Evolutionary conservation across 192 early-diverging fungal genomes (phyloP).

Genomic region (Pilobolus umbonatus): DNA sequence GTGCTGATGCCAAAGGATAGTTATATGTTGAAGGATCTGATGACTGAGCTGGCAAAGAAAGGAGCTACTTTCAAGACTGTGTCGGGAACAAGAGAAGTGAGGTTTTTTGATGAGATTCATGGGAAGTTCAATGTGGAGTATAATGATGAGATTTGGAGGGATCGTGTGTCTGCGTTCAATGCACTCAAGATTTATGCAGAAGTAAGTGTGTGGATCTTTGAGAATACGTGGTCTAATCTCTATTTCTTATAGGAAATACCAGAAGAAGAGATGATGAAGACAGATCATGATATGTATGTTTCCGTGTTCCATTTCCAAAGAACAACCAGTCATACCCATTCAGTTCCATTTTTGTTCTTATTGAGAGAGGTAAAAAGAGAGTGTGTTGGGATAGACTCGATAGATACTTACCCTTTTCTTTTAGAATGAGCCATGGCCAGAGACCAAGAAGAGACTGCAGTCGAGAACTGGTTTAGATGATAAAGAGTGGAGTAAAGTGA

Average conservation of each 20-base stretch:
- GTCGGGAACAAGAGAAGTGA: constrained; percentile 43
- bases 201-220: constrained; percentile 11
- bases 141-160: constrained; percentile 40
- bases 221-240: neutral
- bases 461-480: constrained; percentile 69
- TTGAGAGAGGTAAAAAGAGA: constrained; percentile 39
- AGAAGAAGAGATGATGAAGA: constrained; percentile 39
- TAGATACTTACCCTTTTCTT: neutral
- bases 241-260: constrained; percentile 35
- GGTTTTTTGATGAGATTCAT: constrained; percentile 51
- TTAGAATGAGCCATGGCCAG: constrained; percentile 62
- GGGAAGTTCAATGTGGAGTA: constrained; percentile 47
- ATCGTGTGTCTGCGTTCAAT: constrained; percentile 30
- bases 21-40: constrained; percentile 37
- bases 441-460: constrained; percentile 71
- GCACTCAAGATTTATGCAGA: constrained; percentile 55
- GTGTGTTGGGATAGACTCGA: neutral
- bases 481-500: constrained; percentile 76
- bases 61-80: constrained; percentile 36
- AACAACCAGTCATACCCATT: constrained; percentile 62
- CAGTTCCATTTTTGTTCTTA: constrained; percentile 81
- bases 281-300: constrained; percentile 41
- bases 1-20: constrained; percentile 66
- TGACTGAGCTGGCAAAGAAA: constrained; percentile 46
- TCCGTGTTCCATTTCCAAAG: constrained; percentile 76